Percentiles rank a stretch among this genome's conserved stretches.
These are phyloP conservation scores for Hemileccinum impolitum DNA, from an alignment of 768 basidiomycete species.

Conservation along the genomic window DNA sequence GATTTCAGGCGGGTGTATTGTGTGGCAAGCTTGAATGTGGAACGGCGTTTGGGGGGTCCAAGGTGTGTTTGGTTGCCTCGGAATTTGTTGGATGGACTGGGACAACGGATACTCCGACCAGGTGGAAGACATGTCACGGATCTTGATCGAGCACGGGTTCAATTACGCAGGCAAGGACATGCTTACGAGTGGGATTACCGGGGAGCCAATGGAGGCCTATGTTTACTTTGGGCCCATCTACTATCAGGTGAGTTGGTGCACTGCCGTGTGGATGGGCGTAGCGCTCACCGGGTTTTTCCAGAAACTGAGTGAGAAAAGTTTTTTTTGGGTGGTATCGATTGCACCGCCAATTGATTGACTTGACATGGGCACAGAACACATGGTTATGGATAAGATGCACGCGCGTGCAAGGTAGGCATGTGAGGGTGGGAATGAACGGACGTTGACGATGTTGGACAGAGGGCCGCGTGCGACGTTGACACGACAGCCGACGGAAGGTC, in stretches of 20 bases:
- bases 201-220: slow-evolving; percentile 93
- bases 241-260: slow-evolving; percentile 63
- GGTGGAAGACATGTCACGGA: slow-evolving; percentile 98
- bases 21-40: slow-evolving; percentile 89
- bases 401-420: slow-evolving; percentile 80
- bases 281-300: slow-evolving; percentile 28
- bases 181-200: slow-evolving; percentile 97
- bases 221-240: slow-evolving; percentile 99
- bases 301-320: slow-evolving; percentile 81
- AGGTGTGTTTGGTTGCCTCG: slow-evolving; percentile 44
- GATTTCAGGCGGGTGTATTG: slow-evolving; percentile 78
- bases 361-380: slow-evolving; percentile 62
- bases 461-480: slow-evolving; percentile 96
- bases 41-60: slow-evolving; percentile 96
- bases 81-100: background rate
- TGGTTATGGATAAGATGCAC: slow-evolving; percentile 99
- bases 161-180: slow-evolving; percentile 99
- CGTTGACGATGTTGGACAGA: slow-evolving; percentile 39
- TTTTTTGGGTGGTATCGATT: background rate
- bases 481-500: slow-evolving; percentile 96
- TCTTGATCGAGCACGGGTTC: slow-evolving; percentile 92
- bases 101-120: slow-evolving; percentile 28
- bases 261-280: too few relatives aligned
- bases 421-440: background rate
- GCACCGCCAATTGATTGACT: slow-evolving; percentile 9